These are phyloP conservation scores for Paecilomyces formosus DNA, from an alignment of 2,329 filamentous ascomycete species.

Conservation along the genomic window DNA sequence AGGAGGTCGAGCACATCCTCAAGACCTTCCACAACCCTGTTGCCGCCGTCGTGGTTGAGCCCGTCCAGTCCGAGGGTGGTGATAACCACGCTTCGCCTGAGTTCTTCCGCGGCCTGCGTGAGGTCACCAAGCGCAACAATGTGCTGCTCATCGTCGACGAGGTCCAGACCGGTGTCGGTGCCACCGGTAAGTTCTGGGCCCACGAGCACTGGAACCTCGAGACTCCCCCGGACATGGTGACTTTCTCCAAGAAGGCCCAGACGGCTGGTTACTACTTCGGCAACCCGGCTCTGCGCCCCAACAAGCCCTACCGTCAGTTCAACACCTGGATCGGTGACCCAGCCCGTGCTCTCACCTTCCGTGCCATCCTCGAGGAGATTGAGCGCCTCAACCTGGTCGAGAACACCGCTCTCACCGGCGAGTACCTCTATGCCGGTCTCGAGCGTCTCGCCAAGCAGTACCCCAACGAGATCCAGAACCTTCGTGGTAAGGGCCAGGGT, in stretches of 20 bases:
- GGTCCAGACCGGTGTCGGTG: conserved; percentile 87
- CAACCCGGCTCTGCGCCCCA: conserved; percentile 70
- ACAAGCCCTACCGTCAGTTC: conserved; percentile 93
- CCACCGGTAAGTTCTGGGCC: conserved; percentile 92
- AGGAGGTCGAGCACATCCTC: conserved; percentile 77
- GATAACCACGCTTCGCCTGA: conserved; percentile 86
- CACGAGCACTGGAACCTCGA: conserved; percentile 88
- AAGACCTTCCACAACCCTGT: conserved; percentile 70
- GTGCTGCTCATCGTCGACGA: conserved; percentile 88
- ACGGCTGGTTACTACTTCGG: conserved; percentile 89
- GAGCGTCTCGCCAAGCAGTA: conserved; percentile 61
- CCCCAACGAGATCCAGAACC: conserved; percentile 70
- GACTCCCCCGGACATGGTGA: conserved; percentile 83
- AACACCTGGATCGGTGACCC: conserved; percentile 98
- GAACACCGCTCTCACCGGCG: conserved; percentile 68
- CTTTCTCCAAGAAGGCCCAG: conserved; percentile 93
- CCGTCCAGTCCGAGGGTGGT: conserved; percentile 87
- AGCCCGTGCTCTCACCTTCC: conserved; percentile 74
- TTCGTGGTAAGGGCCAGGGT: conserved; percentile 79
- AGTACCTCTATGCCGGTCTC: conserved; percentile 68
- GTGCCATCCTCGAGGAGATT: conserved; percentile 76
- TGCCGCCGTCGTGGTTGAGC: conserved; percentile 77
- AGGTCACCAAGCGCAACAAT: conserved; percentile 58
- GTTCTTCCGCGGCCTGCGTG: conserved; percentile 80
- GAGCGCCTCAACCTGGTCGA: conserved; percentile 68